phyloP scores from a whole-genome alignment of 495 filamentous ascomycete genomes.

The Elasticomyces elasticus region DNA sequence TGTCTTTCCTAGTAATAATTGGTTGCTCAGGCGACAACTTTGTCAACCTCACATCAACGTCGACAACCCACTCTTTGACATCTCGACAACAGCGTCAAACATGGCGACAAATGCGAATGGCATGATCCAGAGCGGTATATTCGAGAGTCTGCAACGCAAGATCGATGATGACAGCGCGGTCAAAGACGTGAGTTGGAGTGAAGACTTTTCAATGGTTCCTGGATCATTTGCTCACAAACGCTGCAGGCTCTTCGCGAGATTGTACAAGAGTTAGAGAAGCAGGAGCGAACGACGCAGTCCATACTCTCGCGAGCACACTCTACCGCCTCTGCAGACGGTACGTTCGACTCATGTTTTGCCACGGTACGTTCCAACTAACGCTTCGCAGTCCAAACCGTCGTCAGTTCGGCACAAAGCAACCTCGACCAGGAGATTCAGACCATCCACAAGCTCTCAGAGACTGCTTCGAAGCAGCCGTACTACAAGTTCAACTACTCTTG shows the following conservation, averaged over 20 bases:
- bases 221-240: neutral
- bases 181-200: constrained; percentile 54
- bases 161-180: constrained; percentile 78
- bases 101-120: constrained; percentile 1
- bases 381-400: constrained; percentile 35
- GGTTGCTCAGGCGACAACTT: too few species aligned
- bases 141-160: constrained; percentile 75
- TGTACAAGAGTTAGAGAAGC: constrained; percentile 64
- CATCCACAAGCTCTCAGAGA: constrained; percentile 50
- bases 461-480: constrained; percentile 78
- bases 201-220: too few species aligned
- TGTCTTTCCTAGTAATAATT: too few species aligned
- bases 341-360: constrained; percentile 29
- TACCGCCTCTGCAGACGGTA: constrained; percentile 67
- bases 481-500: constrained; percentile 90
- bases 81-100: neutral
- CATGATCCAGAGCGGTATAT: constrained; percentile 43
- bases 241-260: constrained; percentile 64
- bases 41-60: neutral
- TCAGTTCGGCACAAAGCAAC: constrained; percentile 43
- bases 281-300: constrained; percentile 61
- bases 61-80: neutral
- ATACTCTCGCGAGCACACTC: constrained; percentile 83
- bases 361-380: constrained; percentile 7
- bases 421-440: constrained; percentile 49